Evolutionary conservation across 768 basidiomycete genomes (phyloP).

Genomic region (Piloderma croceum): DNA sequence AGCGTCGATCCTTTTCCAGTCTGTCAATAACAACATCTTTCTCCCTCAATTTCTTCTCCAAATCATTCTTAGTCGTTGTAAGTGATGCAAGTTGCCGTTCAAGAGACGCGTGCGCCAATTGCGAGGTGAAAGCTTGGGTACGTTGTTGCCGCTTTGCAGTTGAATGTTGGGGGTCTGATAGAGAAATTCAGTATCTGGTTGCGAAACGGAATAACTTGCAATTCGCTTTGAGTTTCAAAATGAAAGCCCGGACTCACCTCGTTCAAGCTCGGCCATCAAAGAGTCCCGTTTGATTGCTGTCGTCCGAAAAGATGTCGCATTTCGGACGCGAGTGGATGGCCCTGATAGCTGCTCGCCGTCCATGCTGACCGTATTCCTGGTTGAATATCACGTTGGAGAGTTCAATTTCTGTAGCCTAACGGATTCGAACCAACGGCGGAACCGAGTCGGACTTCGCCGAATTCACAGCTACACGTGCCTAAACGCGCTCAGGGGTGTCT

Average conservation of each 20-base stretch:
- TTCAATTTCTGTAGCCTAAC: no score
- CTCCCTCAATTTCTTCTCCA: conserved; percentile 65
- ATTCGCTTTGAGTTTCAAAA: conserved; percentile 6
- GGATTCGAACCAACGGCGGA: no score
- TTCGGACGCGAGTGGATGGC: conserved; percentile 21
- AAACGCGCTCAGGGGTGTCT: no score
- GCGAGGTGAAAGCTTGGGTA: conserved; percentile 55
- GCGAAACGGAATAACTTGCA: conserved; percentile 9
- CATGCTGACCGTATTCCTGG: conserved; percentile 3
- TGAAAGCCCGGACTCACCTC: conserved; percentile 35
- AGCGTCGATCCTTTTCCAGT: conserved; percentile 66
- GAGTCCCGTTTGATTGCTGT: conserved; percentile 56
- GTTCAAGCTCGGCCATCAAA: conserved; percentile 60
- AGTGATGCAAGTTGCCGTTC: conserved; percentile 64
- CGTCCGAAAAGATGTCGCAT: conserved; percentile 20
- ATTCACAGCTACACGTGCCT: no score
- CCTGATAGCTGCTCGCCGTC: conserved; percentile 17
- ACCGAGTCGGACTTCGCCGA: no score
- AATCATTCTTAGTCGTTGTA: conserved; percentile 55
- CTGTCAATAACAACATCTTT: conserved; percentile 56
- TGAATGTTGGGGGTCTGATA: conserved; percentile 58
- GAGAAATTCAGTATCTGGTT: conserved; percentile 7
- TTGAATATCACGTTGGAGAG: conserved; percentile 6
- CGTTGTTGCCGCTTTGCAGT: conserved; percentile 65
- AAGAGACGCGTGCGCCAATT: conserved; percentile 55